Conservation (phyloP, 345 rosid genomes). For the Lepidium aucheri region DNA sequence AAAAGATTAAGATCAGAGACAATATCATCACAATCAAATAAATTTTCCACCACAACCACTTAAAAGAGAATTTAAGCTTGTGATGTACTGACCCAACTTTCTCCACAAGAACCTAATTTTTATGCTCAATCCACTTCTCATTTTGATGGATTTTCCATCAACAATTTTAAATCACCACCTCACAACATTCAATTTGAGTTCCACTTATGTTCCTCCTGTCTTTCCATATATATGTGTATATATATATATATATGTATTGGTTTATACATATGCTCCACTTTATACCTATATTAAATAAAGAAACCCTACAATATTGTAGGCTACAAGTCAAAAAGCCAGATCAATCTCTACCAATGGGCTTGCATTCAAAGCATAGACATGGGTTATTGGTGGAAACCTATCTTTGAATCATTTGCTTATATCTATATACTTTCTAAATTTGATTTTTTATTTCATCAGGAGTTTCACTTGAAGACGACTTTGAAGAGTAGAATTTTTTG, state of each 20-base stretch:
- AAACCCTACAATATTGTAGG: conserved; percentile 7
- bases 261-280: too few species aligned
- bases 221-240: background rate
- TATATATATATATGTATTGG: background rate
- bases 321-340: conserved; percentile 18
- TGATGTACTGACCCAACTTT: conserved; percentile 46
- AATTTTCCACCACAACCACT: conserved; percentile 35
- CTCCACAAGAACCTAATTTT: conserved; percentile 34
- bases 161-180: conserved; percentile 34
- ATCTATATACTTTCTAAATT: conserved; percentile 3
- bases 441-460: conserved; percentile 19
- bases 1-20: conserved; percentile 20
- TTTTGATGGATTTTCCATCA: conserved; percentile 32
- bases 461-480: conserved; percentile 26
- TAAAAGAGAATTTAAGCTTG: conserved; percentile 24
- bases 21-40: conserved; percentile 22
- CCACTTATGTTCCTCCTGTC: conserved; percentile 12
- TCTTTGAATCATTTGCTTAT: conserved; percentile 1
- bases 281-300: background rate
- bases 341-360: conserved; percentile 20
- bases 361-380: conserved; percentile 2
- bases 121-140: conserved; percentile 35
- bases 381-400: conserved; percentile 20
- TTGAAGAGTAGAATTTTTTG: conserved; percentile 18
- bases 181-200: conserved; percentile 17